A percentile compares a stretch with the other conserved stretches of the same genome.
phyloP scores from a whole-genome alignment of 805 yeast genomes.

The Myxozyma monticola region DNA sequence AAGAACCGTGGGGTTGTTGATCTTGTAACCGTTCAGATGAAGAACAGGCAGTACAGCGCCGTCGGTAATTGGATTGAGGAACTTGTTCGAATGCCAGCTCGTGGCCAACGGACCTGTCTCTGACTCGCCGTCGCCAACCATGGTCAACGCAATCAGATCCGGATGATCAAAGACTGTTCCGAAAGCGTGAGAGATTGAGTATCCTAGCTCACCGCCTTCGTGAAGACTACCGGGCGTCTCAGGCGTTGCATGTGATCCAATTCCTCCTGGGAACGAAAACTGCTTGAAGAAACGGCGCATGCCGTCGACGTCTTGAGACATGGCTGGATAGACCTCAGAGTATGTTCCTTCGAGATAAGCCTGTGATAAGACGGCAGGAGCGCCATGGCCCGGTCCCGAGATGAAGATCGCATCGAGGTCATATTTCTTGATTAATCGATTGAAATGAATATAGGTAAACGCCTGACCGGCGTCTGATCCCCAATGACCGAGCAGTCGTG shows the following conservation, averaged over 20 bases:
- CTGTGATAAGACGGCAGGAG: conserved; percentile 32
- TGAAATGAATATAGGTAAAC: conserved; percentile 28
- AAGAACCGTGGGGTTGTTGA: conserved; percentile 31
- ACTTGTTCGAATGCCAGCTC: conserved; percentile 32
- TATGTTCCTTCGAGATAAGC: conserved; percentile 30
- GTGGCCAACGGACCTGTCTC: conserved; percentile 33
- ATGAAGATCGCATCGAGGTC: conserved; percentile 28
- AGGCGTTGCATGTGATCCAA: conserved; percentile 31
- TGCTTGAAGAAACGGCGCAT: conserved; percentile 19
- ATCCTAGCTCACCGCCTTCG: conserved; percentile 33
- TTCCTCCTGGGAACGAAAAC: conserved; percentile 33
- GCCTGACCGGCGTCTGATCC: conserved; percentile 32
- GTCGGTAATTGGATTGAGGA: conserved; percentile 30
- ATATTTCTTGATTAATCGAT: conserved; percentile 27
- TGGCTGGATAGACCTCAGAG: conserved; percentile 12
- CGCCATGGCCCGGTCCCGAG: conserved; percentile 34
- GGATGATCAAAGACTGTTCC: conserved; percentile 32
- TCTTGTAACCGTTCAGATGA: conserved; percentile 32
- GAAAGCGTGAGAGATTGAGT: conserved; percentile 31
- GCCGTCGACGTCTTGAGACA: conserved; percentile 10
- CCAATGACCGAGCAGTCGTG: conserved; percentile 32
- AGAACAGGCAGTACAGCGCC: conserved; percentile 33
- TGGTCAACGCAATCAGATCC: conserved; percentile 25
- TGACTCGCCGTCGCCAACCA: conserved; percentile 33
- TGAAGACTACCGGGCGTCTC: conserved; percentile 32